phyloP scores from a whole-genome alignment of 1,139 yeast species.

The Candida pseudocylindracea region DNA sequence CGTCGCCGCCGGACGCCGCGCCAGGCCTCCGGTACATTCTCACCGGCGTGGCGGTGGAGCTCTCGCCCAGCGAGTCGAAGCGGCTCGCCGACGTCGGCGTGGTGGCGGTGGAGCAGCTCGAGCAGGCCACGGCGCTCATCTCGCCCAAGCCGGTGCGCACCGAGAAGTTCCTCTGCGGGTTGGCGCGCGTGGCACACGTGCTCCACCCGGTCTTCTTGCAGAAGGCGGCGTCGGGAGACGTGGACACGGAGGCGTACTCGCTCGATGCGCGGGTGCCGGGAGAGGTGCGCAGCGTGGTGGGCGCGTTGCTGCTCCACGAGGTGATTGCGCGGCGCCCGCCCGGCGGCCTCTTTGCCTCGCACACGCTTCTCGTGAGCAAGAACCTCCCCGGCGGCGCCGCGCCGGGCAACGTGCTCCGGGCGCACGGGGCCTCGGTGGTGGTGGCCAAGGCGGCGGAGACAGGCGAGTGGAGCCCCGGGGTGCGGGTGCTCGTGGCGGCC shows the following conservation, averaged over 20 bases:
- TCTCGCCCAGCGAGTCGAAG: no score
- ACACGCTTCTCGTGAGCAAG: slow-evolving; percentile 31
- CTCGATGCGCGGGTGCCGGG: slow-evolving; percentile 13
- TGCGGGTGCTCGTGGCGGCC: slow-evolving; percentile 12
- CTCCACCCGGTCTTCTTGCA: slow-evolving; percentile 23
- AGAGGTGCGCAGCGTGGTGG: slow-evolving; percentile 1
- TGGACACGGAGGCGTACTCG: slow-evolving; percentile 11
- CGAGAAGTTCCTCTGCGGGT: slow-evolving; percentile 47
- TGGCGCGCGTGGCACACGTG: slow-evolving; percentile 14
- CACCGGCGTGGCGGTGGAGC: no score
- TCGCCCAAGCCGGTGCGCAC: slow-evolving; percentile 26
- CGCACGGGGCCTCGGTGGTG: slow-evolving; percentile 34
- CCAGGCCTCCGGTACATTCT: no score
- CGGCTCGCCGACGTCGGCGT: no score
- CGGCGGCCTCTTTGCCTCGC: slow-evolving; percentile 5
- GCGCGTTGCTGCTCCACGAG: not conserved
- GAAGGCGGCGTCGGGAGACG: slow-evolving; percentile 15
- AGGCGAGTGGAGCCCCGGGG: slow-evolving; percentile 4
- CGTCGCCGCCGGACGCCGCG: no score
- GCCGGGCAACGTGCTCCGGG: slow-evolving; percentile 31
- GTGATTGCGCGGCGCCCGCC: not conserved
- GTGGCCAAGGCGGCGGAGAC: slow-evolving; percentile 5
- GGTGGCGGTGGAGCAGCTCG: no score
- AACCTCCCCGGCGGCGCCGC: slow-evolving; percentile 49
- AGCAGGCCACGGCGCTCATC: no score